Conservation (phyloP, 202 grass and related monocot species). For the Tripidium arundinaceum region DNA sequence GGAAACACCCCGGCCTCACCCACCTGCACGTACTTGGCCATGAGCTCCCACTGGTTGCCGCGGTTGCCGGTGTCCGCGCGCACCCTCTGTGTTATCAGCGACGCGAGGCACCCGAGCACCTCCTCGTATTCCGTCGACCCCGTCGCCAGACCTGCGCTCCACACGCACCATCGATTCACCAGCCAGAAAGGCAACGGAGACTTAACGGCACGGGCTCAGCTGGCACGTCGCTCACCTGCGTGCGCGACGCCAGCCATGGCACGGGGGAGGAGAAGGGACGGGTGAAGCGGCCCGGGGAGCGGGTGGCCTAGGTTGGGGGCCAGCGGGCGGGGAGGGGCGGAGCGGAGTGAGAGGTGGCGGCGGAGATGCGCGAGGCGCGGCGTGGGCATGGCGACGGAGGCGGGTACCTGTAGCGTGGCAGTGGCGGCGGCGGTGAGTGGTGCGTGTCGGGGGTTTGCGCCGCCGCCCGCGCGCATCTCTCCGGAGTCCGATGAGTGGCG, state of each 20-base stretch:
- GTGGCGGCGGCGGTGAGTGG: conserved; percentile 5
- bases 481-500: conserved; percentile 15
- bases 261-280: conserved; percentile 12
- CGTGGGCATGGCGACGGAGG: conserved; percentile 31
- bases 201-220: background rate
- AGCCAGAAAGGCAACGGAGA: background rate
- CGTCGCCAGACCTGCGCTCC: conserved; percentile 21
- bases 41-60: conserved; percentile 58
- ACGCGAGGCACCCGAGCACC: conserved; percentile 54
- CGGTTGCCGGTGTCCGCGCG: conserved; percentile 59
- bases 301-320: background rate
- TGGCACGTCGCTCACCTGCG: conserved; percentile 18
- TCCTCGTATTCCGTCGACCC: conserved; percentile 57
- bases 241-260: conserved; percentile 37
- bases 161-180: background rate
- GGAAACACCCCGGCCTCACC: background rate
- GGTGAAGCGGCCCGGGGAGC: background rate
- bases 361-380: conserved; percentile 32
- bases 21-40: conserved; percentile 72
- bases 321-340: conserved; percentile 5
- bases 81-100: conserved; percentile 62
- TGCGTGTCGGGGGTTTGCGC: conserved; percentile 30
- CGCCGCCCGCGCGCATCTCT: conserved; percentile 47
- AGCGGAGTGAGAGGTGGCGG: conserved; percentile 20
- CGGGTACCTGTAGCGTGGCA: background rate